Evolutionary conservation across 805 yeast species (phyloP).

Genomic region (Ogataea dorogensis): DNA sequence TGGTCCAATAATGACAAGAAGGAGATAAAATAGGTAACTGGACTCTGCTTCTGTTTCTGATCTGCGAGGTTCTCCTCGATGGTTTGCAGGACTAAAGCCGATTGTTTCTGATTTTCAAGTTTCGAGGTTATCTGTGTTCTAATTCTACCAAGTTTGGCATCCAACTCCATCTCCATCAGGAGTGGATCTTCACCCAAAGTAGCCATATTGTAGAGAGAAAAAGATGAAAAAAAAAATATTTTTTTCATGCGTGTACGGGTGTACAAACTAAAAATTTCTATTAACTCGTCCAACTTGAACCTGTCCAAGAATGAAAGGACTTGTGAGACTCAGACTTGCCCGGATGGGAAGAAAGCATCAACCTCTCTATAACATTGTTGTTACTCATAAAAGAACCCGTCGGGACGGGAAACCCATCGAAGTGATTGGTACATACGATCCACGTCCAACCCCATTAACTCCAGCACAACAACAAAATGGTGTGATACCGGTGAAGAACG

Average conservation of each 20-base stretch:
- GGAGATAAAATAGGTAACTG: slow-evolving; percentile 84
- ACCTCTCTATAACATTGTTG: slow-evolving; percentile 92
- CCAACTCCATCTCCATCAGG: slow-evolving; percentile 44
- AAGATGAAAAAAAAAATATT: slow-evolving; percentile 7
- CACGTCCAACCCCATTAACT: slow-evolving; percentile 68
- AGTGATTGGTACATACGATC: slow-evolving; percentile 91
- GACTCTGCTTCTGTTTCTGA: slow-evolving; percentile 56
- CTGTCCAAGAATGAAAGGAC: slow-evolving; percentile 49
- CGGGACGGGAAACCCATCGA: slow-evolving; percentile 88
- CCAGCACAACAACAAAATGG: slow-evolving; percentile 59
- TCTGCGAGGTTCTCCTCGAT: slow-evolving; percentile 85
- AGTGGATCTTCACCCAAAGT: slow-evolving; percentile 11
- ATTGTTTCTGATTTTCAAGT: slow-evolving; percentile 79
- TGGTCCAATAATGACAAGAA: slow-evolving; percentile 80
- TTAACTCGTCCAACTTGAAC: background rate
- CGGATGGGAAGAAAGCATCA: slow-evolving; percentile 87
- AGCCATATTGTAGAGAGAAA: slow-evolving; percentile 8
- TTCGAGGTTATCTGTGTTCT: slow-evolving; percentile 75
- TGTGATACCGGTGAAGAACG: slow-evolving; percentile 65
- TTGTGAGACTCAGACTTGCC: slow-evolving; percentile 85
- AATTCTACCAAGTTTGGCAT: slow-evolving; percentile 62
- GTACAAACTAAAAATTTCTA: slow-evolving; percentile 5
- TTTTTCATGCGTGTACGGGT: slow-evolving; percentile 10
- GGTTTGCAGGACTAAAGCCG: slow-evolving; percentile 80
- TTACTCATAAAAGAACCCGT: slow-evolving; percentile 72